Base-by-base conservation (phyloP, 1,284 basidiomycete genomes). In the Cutaneotrichosporon dermatis region DNA sequence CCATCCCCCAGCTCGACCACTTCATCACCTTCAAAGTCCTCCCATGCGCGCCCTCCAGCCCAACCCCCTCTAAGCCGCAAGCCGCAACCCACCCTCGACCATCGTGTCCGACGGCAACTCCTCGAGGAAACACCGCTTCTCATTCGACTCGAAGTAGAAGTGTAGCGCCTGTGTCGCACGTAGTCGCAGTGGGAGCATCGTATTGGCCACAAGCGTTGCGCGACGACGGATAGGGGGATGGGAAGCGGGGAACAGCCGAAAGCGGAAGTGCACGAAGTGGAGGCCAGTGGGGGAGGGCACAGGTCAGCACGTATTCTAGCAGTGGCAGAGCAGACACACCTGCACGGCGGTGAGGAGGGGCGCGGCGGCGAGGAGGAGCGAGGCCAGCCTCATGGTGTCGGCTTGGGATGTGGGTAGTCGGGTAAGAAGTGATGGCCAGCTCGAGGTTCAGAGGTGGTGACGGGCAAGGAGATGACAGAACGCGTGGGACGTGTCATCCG, bases 31-130 rank as follows among this genome's bases (percentile, higher is more conserved):
- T 25, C 25, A 25, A 25, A 25, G 25, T 25, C 25, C 25, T 25
- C 25, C 39, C 39, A 12, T 40, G 9, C 12, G 9, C 39, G 39
- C 44, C n/a, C 44, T 45, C 44, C 44, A 45, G 25, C 25, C 25
- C 25, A 25, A 25, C 15, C 16, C 15, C 10, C 13, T 34, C 40
- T 41, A 25, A 10, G 39, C 16, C 50, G 11, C 50, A 33, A 4
- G 12, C 8, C 36, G n/a, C 3, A 37, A 60, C 83, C 55, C 66
- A 89, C 94, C 95, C 80, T 98, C 92, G 13, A 99, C 93, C 41
- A 96, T 88, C 13, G 96, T 99, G 78, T 98, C 90, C 12, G 87
- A 88, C n/a, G 95, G 95, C 43, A 99, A 82, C 78, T 99, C 96
- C 77, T 99, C 96, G 64, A 97, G 85, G 80, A 99, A 99, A 78